A percentile compares a stretch with the other conserved stretches of the same genome.
Evolutionary conservation across 345 rosid species (phyloP).

Genomic region (Eucalyptus pauciflora): DNA sequence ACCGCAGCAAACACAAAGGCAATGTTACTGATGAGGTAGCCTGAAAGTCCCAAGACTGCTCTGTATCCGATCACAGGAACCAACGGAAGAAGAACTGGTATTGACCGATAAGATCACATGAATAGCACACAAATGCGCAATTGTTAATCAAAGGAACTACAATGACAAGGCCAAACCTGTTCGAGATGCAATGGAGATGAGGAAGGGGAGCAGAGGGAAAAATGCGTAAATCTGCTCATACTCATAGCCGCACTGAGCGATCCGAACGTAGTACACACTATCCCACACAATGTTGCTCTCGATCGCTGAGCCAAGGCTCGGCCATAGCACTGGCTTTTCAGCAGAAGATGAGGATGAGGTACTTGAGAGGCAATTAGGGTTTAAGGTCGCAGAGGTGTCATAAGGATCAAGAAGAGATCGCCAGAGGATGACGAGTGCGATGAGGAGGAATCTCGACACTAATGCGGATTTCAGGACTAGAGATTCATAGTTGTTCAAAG

Average conservation of each 20-base stretch:
- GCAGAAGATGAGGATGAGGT: neutral
- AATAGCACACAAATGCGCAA: neutral
- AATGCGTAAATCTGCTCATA: conserved; percentile 91
- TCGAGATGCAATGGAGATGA: conserved; percentile 40
- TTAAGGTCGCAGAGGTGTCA: conserved; percentile 72
- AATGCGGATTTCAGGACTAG: conserved; percentile 44
- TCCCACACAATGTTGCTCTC: conserved; percentile 78
- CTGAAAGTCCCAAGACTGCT: conserved; percentile 75
- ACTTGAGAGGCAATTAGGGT: conserved; percentile 39
- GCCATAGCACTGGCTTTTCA: conserved; percentile 1
- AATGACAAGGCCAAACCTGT: conserved; percentile 28
- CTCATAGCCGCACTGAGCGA: conserved; percentile 85
- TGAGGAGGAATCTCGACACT: conserved; percentile 44
- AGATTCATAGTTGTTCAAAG: conserved; percentile 5
- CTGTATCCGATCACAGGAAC: conserved; percentile 56
- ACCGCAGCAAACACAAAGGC: conserved; percentile 40
- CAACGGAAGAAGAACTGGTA: conserved; percentile 64
- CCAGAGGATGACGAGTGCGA: conserved; percentile 46
- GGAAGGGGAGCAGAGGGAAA: conserved; percentile 69
- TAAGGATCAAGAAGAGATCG: conserved; percentile 57
- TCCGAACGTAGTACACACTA: conserved; percentile 68
- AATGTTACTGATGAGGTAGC: conserved; percentile 53
- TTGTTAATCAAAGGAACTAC: neutral
- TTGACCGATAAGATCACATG: neutral
- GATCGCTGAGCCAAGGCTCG: conserved; percentile 26